A percentile compares a stretch with the other conserved stretches of the same genome.
Evolutionary conservation across 2,329 filamentous ascomycete species (phyloP).

Genomic region (Verticillium tricorpus): DNA sequence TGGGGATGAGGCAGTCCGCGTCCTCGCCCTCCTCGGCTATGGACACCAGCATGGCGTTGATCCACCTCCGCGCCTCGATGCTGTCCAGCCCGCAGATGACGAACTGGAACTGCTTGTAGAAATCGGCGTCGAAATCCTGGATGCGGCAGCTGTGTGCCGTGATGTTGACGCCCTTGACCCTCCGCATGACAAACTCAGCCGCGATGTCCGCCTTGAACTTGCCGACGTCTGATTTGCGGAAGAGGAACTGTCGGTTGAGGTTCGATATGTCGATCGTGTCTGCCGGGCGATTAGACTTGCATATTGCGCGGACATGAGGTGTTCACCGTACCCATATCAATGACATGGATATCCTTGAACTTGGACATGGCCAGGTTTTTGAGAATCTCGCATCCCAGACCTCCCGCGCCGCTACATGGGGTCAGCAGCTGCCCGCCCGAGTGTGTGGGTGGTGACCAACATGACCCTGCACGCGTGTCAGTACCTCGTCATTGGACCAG

Average conservation of each 20-base stretch:
- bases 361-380: slow-evolving; percentile 94
- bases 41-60: slow-evolving; percentile 86
- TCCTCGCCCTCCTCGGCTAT: slow-evolving; percentile 78
- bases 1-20: slow-evolving; percentile 81
- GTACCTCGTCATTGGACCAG: slow-evolving; percentile 1
- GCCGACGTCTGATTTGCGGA: slow-evolving; percentile 86
- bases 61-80: slow-evolving; percentile 97
- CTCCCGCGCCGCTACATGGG: slow-evolving; percentile 73
- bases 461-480: slow-evolving; percentile 40
- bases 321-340: slow-evolving; percentile 79
- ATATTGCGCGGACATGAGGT: neutral
- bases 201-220: slow-evolving; percentile 92
- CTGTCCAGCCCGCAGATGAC: slow-evolving; percentile 94
- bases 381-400: slow-evolving; percentile 90
- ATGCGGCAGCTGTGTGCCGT: slow-evolving; percentile 93
- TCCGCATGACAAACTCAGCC: slow-evolving; percentile 81
- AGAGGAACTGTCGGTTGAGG: slow-evolving; percentile 94
- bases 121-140: slow-evolving; percentile 92
- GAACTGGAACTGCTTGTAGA: slow-evolving; percentile 95
- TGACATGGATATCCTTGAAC: slow-evolving; percentile 96
- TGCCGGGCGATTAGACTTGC: slow-evolving; percentile 24
- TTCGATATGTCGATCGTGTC: slow-evolving; percentile 99
- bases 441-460: slow-evolving; percentile 28
- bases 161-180: slow-evolving; percentile 87
- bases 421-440: neutral